Evolutionary conservation across 1,284 basidiomycete species (phyloP), one percentile per base, ranked within the genome.

Genomic region (Sporisorium graminicola): DNA sequence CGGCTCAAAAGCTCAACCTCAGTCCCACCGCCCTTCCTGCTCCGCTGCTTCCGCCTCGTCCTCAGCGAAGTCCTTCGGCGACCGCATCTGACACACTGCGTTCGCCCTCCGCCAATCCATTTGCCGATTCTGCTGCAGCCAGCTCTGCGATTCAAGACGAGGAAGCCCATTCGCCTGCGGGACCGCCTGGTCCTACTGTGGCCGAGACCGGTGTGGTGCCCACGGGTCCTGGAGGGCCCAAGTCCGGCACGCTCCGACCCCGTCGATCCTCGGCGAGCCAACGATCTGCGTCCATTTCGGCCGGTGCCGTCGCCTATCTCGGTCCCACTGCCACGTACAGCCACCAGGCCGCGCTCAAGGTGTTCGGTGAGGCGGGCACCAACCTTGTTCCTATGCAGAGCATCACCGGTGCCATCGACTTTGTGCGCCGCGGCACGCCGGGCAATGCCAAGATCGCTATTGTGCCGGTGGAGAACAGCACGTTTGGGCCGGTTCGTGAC

Each of bases 181-280:
- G 67, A 5, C 72, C 78, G 7, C 62, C 70, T 22, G 76, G 59
- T 18, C 68, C 69, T 8, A 80, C 78, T 4, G 73, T 77, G 2
- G 78, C 76, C 27, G 78, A 80, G 70, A 80, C 78, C 1, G 78
- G 78, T 6, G 59, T 73, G 13, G 57, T 77, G 12, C 73, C 74
- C 0, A 65, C 59, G n/a, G 78, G 78, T 5, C 65, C 71, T 12
- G 78, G 78, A 13, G 78, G 78, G 5, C 78, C 78, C 50, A 78
- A 76, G 52, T 70, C 76, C 3, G 78, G 78, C 29, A 73, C 65
- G 14, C 64, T 80, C 12, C 70, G 56, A 18, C 74, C 68, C 14
- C 77, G 77, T 31, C 49, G 63, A 46, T 69, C 66, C 4, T 77
- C 74, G 31, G 58, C 66, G 12, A 68, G 50, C 27, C 66, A 67